Evolutionary conservation across 2,329 filamentous ascomycete genomes (phyloP).

Genomic region (Sporothrix brasiliensis): DNA sequence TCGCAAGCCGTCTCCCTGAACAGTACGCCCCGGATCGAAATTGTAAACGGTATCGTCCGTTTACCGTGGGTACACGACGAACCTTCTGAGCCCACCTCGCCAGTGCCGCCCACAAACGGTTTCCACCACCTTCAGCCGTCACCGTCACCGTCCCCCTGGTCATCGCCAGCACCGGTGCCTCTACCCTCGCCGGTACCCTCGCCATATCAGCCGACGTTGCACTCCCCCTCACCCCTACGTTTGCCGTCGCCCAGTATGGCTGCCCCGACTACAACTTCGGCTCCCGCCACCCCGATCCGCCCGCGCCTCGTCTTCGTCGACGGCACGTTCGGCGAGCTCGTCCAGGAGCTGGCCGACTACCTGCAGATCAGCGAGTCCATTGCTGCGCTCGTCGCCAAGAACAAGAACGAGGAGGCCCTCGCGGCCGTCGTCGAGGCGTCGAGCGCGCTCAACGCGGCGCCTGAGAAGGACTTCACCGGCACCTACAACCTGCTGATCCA

Average conservation of each 20-base stretch:
- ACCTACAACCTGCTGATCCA: slow-evolving; percentile 97
- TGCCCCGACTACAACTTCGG: slow-evolving; percentile 27
- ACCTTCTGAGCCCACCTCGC: not conserved
- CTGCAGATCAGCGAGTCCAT: slow-evolving; percentile 81
- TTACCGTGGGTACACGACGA: not conserved
- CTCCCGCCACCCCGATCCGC: slow-evolving; percentile 40
- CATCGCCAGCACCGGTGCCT: not conserved
- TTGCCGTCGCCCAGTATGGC: slow-evolving; percentile 19
- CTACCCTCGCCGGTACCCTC: too few species aligned
- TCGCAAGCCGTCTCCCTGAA: not conserved
- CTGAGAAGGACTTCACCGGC: slow-evolving; percentile 95
- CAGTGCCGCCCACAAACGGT: not conserved
- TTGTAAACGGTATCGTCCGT: not conserved
- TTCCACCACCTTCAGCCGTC: not conserved
- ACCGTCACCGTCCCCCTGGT: not conserved
- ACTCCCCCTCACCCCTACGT: not conserved
- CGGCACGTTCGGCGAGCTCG: slow-evolving; percentile 89
- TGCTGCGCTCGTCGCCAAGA: slow-evolving; percentile 70
- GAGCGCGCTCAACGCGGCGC: slow-evolving; percentile 74
- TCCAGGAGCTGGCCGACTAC: slow-evolving; percentile 92
- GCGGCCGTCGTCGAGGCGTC: slow-evolving; percentile 87
- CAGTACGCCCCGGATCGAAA: not conserved
- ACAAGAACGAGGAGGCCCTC: slow-evolving; percentile 82
- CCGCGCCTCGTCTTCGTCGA: slow-evolving; percentile 76
- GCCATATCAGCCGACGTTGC: too few species aligned